A percentile compares a stretch with the other conserved stretches of the same genome.
These are phyloP conservation scores for Aspergillus hortae DNA, from an alignment of 2,329 filamentous ascomycete genomes.

Conservation along the genomic window DNA sequence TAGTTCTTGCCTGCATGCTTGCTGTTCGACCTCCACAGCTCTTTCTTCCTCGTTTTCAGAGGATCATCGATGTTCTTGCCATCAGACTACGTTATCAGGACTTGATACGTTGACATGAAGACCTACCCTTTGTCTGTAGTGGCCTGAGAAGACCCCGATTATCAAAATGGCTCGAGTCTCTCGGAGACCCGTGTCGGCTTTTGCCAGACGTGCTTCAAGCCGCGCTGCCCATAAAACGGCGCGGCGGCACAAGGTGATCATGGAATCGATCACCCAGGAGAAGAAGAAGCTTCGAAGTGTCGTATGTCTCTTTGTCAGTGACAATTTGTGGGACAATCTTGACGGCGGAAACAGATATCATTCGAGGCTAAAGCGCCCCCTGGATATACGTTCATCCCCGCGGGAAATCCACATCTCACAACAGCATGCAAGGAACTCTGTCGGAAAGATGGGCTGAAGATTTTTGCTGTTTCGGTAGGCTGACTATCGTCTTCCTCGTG, in stretches of 20 bases:
- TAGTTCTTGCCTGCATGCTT: not conserved
- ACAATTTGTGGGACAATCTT: slow-evolving; percentile 20
- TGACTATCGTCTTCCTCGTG: slow-evolving; percentile 5
- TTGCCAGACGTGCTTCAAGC: slow-evolving; percentile 31
- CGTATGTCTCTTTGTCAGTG: slow-evolving; percentile 33
- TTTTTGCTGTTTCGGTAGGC: slow-evolving; percentile 60
- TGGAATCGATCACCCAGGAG: slow-evolving; percentile 56
- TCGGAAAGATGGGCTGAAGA: slow-evolving; percentile 50
- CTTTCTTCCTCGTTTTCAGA: not conserved
- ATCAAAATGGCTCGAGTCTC: slow-evolving; percentile 36
- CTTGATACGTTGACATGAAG: slow-evolving; percentile 12
- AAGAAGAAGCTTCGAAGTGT: slow-evolving; percentile 58
- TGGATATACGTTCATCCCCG: slow-evolving; percentile 60
- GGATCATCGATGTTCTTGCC: slow-evolving; percentile 5
- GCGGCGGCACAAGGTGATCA: slow-evolving; percentile 54
- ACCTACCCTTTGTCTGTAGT: slow-evolving; percentile 10
- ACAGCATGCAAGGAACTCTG: slow-evolving; percentile 59
- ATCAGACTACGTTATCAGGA: not conserved
- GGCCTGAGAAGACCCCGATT: slow-evolving; percentile 16
- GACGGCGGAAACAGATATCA: slow-evolving; percentile 47
- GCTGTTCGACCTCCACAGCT: not conserved
- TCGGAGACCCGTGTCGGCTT: slow-evolving; percentile 31
- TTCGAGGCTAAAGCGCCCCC: slow-evolving; percentile 53
- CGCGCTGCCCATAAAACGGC: slow-evolving; percentile 30
- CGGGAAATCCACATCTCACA: slow-evolving; percentile 58